phyloP scores from a whole-genome alignment of 768 basidiomycete genomes.

The Xerocomus potaroensis region DNA sequence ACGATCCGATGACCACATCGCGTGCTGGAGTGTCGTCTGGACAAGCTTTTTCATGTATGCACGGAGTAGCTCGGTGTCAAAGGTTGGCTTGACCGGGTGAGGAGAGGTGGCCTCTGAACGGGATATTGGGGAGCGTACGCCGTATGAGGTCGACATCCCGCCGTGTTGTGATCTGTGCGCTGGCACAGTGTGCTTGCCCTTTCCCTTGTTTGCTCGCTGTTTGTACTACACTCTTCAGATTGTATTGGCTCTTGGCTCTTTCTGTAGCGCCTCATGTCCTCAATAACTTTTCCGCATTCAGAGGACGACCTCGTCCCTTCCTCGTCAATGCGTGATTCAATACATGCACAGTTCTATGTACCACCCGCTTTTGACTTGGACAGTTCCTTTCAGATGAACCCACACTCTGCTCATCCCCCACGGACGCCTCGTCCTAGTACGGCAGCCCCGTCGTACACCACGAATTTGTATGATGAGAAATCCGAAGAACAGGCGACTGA shows the following conservation, averaged over 20 bases:
- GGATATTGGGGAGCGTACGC: constrained; percentile 57
- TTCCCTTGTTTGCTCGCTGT: constrained; percentile 25
- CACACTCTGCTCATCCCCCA: constrained; percentile 73
- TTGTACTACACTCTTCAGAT: constrained; percentile 12
- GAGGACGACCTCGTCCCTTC: constrained; percentile 37
- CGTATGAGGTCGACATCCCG: constrained; percentile 27
- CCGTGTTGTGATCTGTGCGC: background rate
- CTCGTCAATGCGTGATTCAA: constrained; percentile 35
- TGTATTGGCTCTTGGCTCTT: too few species aligned
- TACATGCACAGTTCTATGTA: constrained; percentile 46
- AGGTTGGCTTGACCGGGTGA: constrained; percentile 44
- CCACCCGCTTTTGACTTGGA: constrained; percentile 55
- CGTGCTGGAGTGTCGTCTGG: constrained; percentile 59
- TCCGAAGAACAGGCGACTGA: constrained; percentile 33
- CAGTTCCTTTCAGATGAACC: constrained; percentile 76
- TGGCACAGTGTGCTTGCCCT: background rate
- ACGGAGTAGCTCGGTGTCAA: constrained; percentile 70
- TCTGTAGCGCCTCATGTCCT: too few species aligned
- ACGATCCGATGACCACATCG: constrained; percentile 64
- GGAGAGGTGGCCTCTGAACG: constrained; percentile 58
- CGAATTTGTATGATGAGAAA: constrained; percentile 40
- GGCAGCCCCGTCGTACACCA: constrained; percentile 18
- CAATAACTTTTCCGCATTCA: constrained; percentile 56
- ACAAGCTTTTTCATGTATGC: constrained; percentile 82
- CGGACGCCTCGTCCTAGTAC: constrained; percentile 56